A percentile compares a stretch with the other conserved stretches of the same genome.
Conservation (phyloP, 768 basidiomycete genomes). For the Pleurotus ostreatus region DNA sequence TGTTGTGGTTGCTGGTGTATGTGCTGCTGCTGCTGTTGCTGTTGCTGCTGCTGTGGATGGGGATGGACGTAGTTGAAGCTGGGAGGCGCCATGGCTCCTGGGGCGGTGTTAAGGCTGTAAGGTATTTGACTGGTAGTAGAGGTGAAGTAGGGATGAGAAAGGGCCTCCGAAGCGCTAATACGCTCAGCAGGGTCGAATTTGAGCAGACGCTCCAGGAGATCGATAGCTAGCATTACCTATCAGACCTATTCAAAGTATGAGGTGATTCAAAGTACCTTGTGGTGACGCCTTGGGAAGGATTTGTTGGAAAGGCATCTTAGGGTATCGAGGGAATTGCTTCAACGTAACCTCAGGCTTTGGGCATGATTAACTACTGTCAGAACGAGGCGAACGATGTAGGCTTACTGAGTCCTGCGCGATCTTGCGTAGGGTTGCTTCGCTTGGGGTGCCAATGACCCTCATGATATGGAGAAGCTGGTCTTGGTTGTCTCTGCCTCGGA, state of each 20-base stretch:
- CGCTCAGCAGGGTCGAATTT: slow-evolving; percentile 95
- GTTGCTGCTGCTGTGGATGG: slow-evolving; percentile 50
- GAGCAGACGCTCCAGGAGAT: slow-evolving; percentile 89
- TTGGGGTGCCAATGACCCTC: slow-evolving; percentile 94
- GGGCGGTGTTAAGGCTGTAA: slow-evolving; percentile 38
- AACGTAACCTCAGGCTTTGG: slow-evolving; percentile 74
- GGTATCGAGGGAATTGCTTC: slow-evolving; percentile 85
- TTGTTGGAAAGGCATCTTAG: slow-evolving; percentile 76
- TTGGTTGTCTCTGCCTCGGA: slow-evolving; percentile 94
- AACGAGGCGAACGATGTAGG: slow-evolving; percentile 10
- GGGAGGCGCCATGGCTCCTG: slow-evolving; percentile 65
- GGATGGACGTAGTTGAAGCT: slow-evolving; percentile 67
- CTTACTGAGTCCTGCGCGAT: slow-evolving; percentile 87
- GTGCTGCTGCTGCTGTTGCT: slow-evolving; percentile 37
- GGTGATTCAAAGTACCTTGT: slow-evolving; percentile 48
- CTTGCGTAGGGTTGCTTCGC: slow-evolving; percentile 81
- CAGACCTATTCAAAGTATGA: background rate
- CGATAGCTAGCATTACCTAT: slow-evolving; percentile 57
- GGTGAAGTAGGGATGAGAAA: slow-evolving; percentile 90
- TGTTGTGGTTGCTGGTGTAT: slow-evolving; percentile 28
- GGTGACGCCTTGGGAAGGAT: slow-evolving; percentile 83
- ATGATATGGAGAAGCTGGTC: slow-evolving; percentile 98
- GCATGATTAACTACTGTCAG: slow-evolving; percentile 5
- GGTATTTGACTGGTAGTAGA: slow-evolving; percentile 40
- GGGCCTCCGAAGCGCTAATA: slow-evolving; percentile 86